These are phyloP conservation scores for Pseudocercospora vitis DNA, from an alignment of 2,329 filamentous ascomycete genomes.

Conservation along the genomic window DNA sequence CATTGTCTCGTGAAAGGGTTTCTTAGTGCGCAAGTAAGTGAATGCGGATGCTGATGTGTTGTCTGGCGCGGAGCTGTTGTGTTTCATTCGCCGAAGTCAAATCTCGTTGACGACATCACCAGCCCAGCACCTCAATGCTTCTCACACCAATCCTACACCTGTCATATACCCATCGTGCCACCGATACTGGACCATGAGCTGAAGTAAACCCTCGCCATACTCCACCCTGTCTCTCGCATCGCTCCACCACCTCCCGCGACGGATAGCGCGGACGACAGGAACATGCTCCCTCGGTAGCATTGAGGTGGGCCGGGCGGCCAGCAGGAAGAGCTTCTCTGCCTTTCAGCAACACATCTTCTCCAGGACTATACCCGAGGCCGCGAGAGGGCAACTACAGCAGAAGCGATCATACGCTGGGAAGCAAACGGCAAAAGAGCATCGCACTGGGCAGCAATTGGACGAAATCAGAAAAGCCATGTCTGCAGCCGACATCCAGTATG, in stretches of 20 bases:
- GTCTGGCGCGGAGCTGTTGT: neutral
- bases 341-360: neutral
- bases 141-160: no score
- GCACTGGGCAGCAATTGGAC: conserved; percentile 15
- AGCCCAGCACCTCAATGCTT: neutral
- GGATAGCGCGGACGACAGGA: conserved; percentile 42
- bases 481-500: conserved; percentile 35
- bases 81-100: neutral
- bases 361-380: neutral
- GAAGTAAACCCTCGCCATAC: neutral
- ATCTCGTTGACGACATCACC: conserved; percentile 1
- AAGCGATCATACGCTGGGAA: neutral
- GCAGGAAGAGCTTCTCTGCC: neutral
- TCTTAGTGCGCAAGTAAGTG: neutral
- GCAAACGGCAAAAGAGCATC: conserved; percentile 6
- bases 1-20: neutral
- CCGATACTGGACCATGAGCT: conserved; percentile 3
- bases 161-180: no score
- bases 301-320: conserved; percentile 46
- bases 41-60: neutral
- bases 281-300: conserved; percentile 48
- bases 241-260: conserved; percentile 48
- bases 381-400: neutral
- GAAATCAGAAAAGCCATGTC: conserved; percentile 22
- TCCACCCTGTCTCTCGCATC: conserved; percentile 47